These are phyloP conservation scores for Candida ulmi DNA, from an alignment of 805 yeast species.

Conservation along the genomic window DNA sequence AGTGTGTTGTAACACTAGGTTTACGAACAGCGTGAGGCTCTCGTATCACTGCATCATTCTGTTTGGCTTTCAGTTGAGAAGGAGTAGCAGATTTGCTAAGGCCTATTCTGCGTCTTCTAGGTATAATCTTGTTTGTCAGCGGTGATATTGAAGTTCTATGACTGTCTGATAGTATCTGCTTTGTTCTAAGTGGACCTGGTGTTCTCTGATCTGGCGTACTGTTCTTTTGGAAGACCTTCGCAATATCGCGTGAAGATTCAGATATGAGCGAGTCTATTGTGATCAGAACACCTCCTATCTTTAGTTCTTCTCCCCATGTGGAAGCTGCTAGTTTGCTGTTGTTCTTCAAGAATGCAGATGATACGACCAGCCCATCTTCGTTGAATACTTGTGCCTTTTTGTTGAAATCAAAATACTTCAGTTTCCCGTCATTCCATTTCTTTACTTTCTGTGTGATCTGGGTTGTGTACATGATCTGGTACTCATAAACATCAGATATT, in stretches of 20 bases:
- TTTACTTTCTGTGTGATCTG: constrained; percentile 17
- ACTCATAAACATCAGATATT: constrained; percentile 19
- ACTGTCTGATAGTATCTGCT: background rate
- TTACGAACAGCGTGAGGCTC: no score
- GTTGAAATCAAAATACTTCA: constrained; percentile 17
- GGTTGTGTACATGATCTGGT: constrained; percentile 15
- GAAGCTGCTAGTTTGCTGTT: constrained; percentile 5
- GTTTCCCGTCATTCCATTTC: constrained; percentile 21
- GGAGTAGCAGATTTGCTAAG: constrained; percentile 13
- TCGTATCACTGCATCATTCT: no score
- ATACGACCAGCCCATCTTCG: constrained; percentile 11
- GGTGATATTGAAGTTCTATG: background rate
- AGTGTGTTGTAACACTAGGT: no score
- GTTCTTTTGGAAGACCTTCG: constrained; percentile 10
- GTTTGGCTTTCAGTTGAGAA: constrained; percentile 4
- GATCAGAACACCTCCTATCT: constrained; percentile 13
- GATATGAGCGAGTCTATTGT: constrained; percentile 9
- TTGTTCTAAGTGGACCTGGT: background rate
- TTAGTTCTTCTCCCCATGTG: constrained; percentile 13
- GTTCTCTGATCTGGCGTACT: background rate
- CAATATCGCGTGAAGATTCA: constrained; percentile 13
- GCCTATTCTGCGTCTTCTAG: constrained; percentile 13
- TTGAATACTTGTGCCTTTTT: constrained; percentile 15
- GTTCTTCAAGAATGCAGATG: constrained; percentile 12
- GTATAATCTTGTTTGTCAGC: background rate